Evolutionary conservation across 2,329 filamentous ascomycete species (phyloP), one percentile per base, ranked within the genome.

Genomic region (Pezicula carpinea): DNA sequence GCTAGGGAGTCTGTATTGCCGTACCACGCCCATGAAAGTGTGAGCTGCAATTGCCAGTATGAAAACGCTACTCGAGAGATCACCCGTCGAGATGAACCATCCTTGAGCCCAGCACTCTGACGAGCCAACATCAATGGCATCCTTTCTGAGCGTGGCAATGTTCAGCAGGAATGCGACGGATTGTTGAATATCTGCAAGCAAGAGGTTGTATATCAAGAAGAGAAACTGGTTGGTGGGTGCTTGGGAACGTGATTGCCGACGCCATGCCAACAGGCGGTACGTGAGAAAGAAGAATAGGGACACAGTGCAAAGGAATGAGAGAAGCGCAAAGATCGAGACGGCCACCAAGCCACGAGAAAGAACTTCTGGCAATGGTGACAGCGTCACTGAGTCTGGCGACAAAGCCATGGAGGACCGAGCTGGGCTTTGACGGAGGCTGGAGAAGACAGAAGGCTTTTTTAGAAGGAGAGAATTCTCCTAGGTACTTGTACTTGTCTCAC

Each of bases 161-260:
- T 82, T 85, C 41, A 87, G 68, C 36, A 83, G 57, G 59, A 87
- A 88, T 4, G 81, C 79, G 1, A 79, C 61, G 6, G 79, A 73
- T 57, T 87, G 84, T 57, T 83, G 79, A 46, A 85, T 73, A 55
- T 88, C 84, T 49, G 84, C 83, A 18, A 85, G 65, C 5, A 88
- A 68, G 0, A 88, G 73, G 60, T 87, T 87, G 61, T 85, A 78
- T 48, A 87, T 83, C 4, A 88, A 70, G 0, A 87, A 69, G 22
- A 87, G 72, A 57, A 87, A 85, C 62, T 87, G 84, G 53, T 86
- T 87, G 0, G 74, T 74, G 5, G 70, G 66, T 17, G 44, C 35
- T 17, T 54, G 46, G 5, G 40, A 19, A 15, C 34, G 45, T 1
- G 43, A 39, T 14, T 53, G 52, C 10, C 42, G 47, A 19, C 45